These are phyloP conservation scores for Parietaria judaica DNA, from an alignment of 306 rosid genomes.

Conservation along the genomic window DNA sequence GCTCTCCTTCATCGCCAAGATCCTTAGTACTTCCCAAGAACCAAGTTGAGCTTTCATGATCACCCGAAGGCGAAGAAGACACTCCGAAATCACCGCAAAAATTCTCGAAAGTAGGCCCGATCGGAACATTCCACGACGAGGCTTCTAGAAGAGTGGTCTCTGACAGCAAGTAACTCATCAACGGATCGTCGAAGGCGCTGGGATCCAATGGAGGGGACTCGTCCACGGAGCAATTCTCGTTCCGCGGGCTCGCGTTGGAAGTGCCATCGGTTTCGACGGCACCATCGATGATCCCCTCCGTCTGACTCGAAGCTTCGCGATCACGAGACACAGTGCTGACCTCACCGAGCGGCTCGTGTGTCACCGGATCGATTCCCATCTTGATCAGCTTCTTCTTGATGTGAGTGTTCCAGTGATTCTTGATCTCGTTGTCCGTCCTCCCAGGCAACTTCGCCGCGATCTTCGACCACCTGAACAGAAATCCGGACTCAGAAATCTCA, in stretches of 20 bases:
- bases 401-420: constrained; percentile 86
- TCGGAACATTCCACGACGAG: constrained; percentile 23
- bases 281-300: not conserved
- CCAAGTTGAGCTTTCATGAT: constrained; percentile 23
- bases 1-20: constrained; percentile 22
- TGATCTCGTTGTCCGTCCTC: constrained; percentile 89
- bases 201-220: constrained; percentile 17
- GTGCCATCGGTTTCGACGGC: not conserved
- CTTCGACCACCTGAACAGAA: constrained; percentile 63
- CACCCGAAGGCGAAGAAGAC: constrained; percentile 4
- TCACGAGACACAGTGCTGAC: too few relatives aligned
- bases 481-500: not conserved
- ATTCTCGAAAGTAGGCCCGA: not conserved
- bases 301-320: too few relatives aligned
- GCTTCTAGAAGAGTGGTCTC: constrained; percentile 21
- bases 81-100: constrained; percentile 20
- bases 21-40: constrained; percentile 27
- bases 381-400: constrained; percentile 75
- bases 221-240: constrained; percentile 14
- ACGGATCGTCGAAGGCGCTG: constrained; percentile 12
- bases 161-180: constrained; percentile 20
- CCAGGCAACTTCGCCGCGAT: constrained; percentile 79
- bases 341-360: constrained; percentile 51
- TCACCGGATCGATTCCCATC: constrained; percentile 79
- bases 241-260: constrained; percentile 1